These are phyloP conservation scores for Phytophthora sansomeana DNA, from an alignment of 352 stramenopile species.

Conservation along the genomic window DNA sequence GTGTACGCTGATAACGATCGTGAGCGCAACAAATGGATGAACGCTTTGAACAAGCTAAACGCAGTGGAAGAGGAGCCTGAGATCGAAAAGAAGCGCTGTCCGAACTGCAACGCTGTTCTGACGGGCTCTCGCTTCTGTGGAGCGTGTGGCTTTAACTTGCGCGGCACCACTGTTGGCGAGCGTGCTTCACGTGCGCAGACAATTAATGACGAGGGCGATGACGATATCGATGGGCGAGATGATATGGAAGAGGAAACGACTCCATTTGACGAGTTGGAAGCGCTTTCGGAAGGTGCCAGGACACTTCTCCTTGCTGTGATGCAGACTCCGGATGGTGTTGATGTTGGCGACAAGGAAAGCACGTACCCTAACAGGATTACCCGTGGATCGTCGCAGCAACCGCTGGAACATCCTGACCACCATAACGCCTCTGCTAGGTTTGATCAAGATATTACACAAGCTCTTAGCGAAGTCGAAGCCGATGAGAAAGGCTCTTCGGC, in stretches of 20 bases:
- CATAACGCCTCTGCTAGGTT: slow-evolving; percentile 41
- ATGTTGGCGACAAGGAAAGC: slow-evolving; percentile 70
- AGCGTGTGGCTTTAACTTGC: slow-evolving; percentile 88
- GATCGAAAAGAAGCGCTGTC: slow-evolving; percentile 84
- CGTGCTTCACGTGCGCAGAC: slow-evolving; percentile 40
- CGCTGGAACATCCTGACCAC: slow-evolving; percentile 26
- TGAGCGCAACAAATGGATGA: slow-evolving; percentile 91
- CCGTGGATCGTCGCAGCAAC: slow-evolving; percentile 40
- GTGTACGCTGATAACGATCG: slow-evolving; percentile 91
- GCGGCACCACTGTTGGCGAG: slow-evolving; percentile 74
- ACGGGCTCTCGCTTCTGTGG: slow-evolving; percentile 90
- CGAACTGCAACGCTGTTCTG: slow-evolving; percentile 85
- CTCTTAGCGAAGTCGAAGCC: slow-evolving; percentile 33
- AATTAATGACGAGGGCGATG: slow-evolving; percentile 30
- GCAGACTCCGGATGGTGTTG: slow-evolving; percentile 86
- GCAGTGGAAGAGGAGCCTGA: slow-evolving; percentile 74
- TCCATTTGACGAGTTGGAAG: slow-evolving; percentile 88
- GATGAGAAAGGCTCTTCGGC: slow-evolving; percentile 22
- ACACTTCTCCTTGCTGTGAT: slow-evolving; percentile 89
- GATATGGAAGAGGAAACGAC: slow-evolving; percentile 86
- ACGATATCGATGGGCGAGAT: slow-evolving; percentile 63
- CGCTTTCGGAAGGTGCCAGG: slow-evolving; percentile 83
- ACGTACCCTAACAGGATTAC: slow-evolving; percentile 50
- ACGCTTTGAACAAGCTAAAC: slow-evolving; percentile 81
- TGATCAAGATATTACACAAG: slow-evolving; percentile 47